Conservation (phyloP, 1,284 basidiomycete genomes). For the Malassezia equina region DNA sequence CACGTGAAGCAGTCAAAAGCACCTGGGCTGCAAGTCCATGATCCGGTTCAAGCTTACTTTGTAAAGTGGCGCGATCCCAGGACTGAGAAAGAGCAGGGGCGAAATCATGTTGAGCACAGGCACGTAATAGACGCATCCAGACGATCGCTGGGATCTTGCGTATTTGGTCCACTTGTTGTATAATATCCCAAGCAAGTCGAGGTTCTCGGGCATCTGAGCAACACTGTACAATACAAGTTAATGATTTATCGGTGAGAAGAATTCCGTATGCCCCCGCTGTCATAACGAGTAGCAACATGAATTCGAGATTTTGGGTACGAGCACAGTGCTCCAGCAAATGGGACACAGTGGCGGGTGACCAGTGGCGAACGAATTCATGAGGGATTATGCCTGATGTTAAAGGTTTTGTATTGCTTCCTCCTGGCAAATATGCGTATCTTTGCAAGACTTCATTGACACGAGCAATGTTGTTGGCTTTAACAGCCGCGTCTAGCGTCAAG, state of each 20-base stretch:
- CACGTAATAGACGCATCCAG: slow-evolving; percentile 33
- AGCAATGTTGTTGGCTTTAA: slow-evolving; percentile 16
- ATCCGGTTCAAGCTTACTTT: slow-evolving; percentile 20
- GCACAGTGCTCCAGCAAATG: slow-evolving; percentile 23
- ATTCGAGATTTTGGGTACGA: slow-evolving; percentile 26
- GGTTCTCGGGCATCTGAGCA: slow-evolving; percentile 22
- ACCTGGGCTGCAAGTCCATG: slow-evolving; percentile 25
- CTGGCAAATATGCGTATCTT: neutral
- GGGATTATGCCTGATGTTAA: neutral
- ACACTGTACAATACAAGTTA: slow-evolving; percentile 13
- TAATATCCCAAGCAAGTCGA: slow-evolving; percentile 26
- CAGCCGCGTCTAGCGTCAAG: slow-evolving; percentile 21
- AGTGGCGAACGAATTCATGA: neutral
- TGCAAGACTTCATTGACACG: slow-evolving; percentile 15
- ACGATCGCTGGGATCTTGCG: slow-evolving; percentile 16
- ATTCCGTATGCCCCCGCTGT: slow-evolving; percentile 16
- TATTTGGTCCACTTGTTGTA: slow-evolving; percentile 15
- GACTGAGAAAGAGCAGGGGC: slow-evolving; percentile 27
- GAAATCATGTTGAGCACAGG: slow-evolving; percentile 26
- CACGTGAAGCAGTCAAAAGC: slow-evolving; percentile 13
- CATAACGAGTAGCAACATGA: slow-evolving; percentile 21
- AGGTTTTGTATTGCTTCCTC: neutral
- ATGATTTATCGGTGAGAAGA: slow-evolving; percentile 17
- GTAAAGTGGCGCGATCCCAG: slow-evolving; percentile 23
- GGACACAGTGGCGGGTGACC: slow-evolving; percentile 27